Base-by-base conservation (phyloP, 495 filamentous ascomycete genomes). In the Podospora conica region DNA sequence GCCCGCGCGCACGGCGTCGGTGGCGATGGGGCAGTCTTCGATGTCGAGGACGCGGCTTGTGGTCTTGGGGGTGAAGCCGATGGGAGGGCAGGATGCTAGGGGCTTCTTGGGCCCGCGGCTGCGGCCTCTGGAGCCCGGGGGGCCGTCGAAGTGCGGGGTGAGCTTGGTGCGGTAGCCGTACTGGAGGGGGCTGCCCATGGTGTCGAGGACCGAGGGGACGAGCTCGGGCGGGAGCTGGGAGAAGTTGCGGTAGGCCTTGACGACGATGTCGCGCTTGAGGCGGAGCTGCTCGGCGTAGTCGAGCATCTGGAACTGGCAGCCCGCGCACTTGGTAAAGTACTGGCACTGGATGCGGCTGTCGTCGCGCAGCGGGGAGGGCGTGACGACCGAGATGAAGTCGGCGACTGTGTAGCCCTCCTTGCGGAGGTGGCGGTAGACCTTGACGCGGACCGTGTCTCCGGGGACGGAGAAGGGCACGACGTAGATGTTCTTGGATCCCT, bases 301-400 rank as follows among this genome's bases (percentile, higher is more conserved):
- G 64, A 98, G 85, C 92, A 97, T 97, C 77, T 98, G 95, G 73
- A 97, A 91, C 79, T 98, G 96, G 72, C 95, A 98, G 5, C 95
- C 95, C 0, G 91, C 91, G 75, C 95, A 98, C 61, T 81, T 85
- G 31, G 83, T 77, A 72, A 98, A 98, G 79, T 98, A 98, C 69
- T 84, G 80, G 81, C 95, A 98, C 55, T 82, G 78, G 70, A 96
- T 83, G 2, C 87, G 82, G 55, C 79, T 82, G 72, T 97, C 92
- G 67, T 97, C 86, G 68, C 95, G 87, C 53, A 88, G 79, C 1
- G 87, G 84, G 0, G 91, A 91, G 0, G 95, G 86, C 56, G 82
- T 83, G 31, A 90, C 78, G 18, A 97, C 88, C 22, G 86, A 87
- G 70, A 98, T 60, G 66, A 97, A 91, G 75, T 97, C 93, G 58